Evolutionary conservation across 164 flowering plant species (phyloP).

Genomic region (Vitis amurensis): DNA sequence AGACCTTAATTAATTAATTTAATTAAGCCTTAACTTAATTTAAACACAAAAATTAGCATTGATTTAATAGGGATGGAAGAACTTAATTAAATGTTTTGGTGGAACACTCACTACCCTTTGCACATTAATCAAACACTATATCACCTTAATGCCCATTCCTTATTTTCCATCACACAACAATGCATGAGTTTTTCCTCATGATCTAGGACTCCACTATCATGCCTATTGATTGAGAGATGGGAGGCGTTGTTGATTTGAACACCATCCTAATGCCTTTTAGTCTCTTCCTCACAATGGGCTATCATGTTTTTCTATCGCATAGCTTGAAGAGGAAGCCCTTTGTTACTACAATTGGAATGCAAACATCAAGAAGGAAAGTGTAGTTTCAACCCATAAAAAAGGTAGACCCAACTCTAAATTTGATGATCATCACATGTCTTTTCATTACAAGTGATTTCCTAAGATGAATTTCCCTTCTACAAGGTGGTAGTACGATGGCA

Average conservation of each 20-base stretch:
- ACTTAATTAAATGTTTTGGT: too few relatives aligned
- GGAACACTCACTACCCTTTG: too few relatives aligned
- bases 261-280: conserved; percentile 60
- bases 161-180: neutral
- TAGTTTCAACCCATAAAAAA: conserved; percentile 48
- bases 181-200: neutral
- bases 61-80: too few relatives aligned
- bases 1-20: too few relatives aligned
- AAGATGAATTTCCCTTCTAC: neutral
- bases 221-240: conserved; percentile 11
- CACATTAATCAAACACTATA: too few relatives aligned
- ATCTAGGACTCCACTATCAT: neutral
- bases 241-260: conserved; percentile 33
- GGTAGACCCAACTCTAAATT: conserved; percentile 24
- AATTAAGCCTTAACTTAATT: too few relatives aligned
- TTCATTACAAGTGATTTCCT: too few relatives aligned
- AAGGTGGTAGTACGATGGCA: conserved; percentile 67
- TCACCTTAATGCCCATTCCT: neutral
- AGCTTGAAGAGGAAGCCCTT: conserved; percentile 47
- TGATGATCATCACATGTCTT: too few relatives aligned
- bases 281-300: conserved; percentile 53
- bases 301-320: conserved; percentile 70
- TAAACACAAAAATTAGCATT: too few relatives aligned
- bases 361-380: conserved; percentile 30
- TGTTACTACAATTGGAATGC: conserved; percentile 36